Evolutionary conservation across 805 yeast genomes (phyloP), one percentile per base, ranked within the genome.

Genomic region (Barnettozyma vustinii): DNA sequence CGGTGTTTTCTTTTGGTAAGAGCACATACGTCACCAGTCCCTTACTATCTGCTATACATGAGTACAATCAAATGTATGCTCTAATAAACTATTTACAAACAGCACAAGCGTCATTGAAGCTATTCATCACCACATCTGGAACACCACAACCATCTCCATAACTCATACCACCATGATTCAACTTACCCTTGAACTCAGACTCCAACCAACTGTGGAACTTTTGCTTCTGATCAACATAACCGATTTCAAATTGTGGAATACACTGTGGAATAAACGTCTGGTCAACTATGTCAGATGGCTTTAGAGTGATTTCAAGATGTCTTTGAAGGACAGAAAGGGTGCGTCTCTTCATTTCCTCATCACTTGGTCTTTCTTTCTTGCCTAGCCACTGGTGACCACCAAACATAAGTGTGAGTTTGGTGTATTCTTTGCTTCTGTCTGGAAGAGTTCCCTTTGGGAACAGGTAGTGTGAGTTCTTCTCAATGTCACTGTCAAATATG

Each of bases 401-500:
- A 56, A 90, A 68, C 97, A 92, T 92, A 23, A 88, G 76, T 0
- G 99, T 94, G 48, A 91, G 61, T 56, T 86, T 88, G 5, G 89
- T 79, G 55, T 81, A 83, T 2, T 32, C 42, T 4, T 9, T 33
- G 54, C 48, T 50, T 45, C 40, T 18, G 57, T 45, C 33, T 56
- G 49, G 37, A n/a, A 47, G 40, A 5, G 50, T 45, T 9, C 16
- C 39, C 15, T 36, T 20, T 18, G 21, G 4, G 40, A 63, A 52
- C 5, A 73, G 51, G 1, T 68, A 67, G 18, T 58, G 56, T 37
- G 77, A 66, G 45, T 80, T 76, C 55, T 77, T 75, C 59, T 87
- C 94, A 20, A 88, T 79, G 47, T 88, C 89, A 1, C 96, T 87
- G 64, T 92, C 98, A 67, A 84, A 92, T 18, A 94, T 89, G 6